phyloP scores from a whole-genome alignment of 805 yeast genomes.

The Kazachstania taianensis region DNA sequence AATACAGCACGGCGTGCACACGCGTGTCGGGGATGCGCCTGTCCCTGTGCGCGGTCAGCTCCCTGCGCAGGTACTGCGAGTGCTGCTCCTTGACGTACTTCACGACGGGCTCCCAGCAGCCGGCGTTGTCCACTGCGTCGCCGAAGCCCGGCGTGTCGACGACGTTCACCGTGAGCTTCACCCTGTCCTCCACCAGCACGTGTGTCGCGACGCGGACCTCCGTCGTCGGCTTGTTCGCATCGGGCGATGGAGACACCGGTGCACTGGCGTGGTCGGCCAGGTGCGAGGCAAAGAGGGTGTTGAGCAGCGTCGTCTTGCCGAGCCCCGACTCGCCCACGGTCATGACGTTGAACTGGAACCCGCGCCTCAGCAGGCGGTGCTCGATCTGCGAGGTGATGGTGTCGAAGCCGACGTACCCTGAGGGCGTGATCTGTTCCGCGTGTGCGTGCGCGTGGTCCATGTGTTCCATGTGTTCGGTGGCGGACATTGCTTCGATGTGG shows the following conservation, averaged over 20 bases:
- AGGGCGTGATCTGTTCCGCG: constrained; percentile 40
- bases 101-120: constrained; percentile 93
- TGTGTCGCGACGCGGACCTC: constrained; percentile 70
- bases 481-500: not conserved
- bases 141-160: constrained; percentile 98
- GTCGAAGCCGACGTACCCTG: constrained; percentile 88
- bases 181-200: constrained; percentile 73
- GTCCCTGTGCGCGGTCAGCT: constrained; percentile 90
- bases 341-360: constrained; percentile 91
- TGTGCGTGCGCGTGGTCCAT: not conserved
- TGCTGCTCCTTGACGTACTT: constrained; percentile 94
- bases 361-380: constrained; percentile 79
- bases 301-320: constrained; percentile 87
- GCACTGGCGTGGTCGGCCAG: constrained; percentile 61
- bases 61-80: constrained; percentile 81
- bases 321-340: constrained; percentile 89
- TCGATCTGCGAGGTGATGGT: constrained; percentile 94
- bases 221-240: constrained; percentile 60
- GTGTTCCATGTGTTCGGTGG: not conserved
- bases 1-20: constrained; percentile 87
- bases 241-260: constrained; percentile 44
- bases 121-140: constrained; percentile 89
- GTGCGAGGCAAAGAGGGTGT: constrained; percentile 80
- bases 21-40: constrained; percentile 73
- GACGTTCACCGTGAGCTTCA: constrained; percentile 72